These are phyloP conservation scores for Crithidia thermophila DNA, from an alignment of 208 protist genomes.

Conservation along the genomic window DNA sequence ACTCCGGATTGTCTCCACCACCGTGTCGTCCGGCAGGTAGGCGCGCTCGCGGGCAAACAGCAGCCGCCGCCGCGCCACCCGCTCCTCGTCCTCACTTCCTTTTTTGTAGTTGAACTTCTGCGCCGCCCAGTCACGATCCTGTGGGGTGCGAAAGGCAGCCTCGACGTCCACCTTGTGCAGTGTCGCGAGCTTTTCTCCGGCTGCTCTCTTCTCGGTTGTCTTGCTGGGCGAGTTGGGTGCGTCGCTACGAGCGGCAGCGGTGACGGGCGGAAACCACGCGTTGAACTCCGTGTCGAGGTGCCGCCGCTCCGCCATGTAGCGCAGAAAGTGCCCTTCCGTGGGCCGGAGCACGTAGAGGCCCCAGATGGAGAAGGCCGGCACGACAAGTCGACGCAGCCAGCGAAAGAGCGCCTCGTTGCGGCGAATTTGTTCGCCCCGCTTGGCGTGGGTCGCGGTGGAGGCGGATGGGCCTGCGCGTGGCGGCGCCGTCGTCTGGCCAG, in stretches of 20 bases:
- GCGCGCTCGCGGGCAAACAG: slow-evolving; percentile 58
- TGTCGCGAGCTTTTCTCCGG: background rate
- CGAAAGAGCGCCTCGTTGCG: slow-evolving; percentile 40
- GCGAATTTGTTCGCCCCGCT: slow-evolving; percentile 45
- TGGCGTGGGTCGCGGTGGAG: background rate
- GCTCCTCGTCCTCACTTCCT: slow-evolving; percentile 44
- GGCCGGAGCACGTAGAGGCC: slow-evolving; percentile 68
- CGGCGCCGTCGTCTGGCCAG: no score
- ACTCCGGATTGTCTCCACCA: slow-evolving; percentile 40
- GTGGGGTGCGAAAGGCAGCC: slow-evolving; percentile 13
- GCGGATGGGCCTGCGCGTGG: background rate
- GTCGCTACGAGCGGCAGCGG: background rate
- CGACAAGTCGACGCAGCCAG: slow-evolving; percentile 61
- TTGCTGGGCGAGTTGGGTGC: background rate
- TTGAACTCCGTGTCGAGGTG: slow-evolving; percentile 68
- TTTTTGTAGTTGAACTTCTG: slow-evolving; percentile 30
- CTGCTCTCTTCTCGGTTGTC: background rate
- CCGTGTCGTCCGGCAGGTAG: slow-evolving; percentile 36
- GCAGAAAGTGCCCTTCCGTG: slow-evolving; percentile 77
- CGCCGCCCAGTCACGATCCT: slow-evolving; percentile 37
- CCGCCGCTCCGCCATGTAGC: slow-evolving; percentile 73
- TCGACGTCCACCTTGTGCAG: background rate
- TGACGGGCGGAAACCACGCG: slow-evolving; percentile 51
- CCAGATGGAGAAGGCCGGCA: slow-evolving; percentile 59
- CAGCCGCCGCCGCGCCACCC: slow-evolving; percentile 41